Percentiles rank a stretch among this genome's conserved stretches.
phyloP scores from a whole-genome alignment of 2,329 filamentous ascomycete species.

The Orbilia quercus region DNA sequence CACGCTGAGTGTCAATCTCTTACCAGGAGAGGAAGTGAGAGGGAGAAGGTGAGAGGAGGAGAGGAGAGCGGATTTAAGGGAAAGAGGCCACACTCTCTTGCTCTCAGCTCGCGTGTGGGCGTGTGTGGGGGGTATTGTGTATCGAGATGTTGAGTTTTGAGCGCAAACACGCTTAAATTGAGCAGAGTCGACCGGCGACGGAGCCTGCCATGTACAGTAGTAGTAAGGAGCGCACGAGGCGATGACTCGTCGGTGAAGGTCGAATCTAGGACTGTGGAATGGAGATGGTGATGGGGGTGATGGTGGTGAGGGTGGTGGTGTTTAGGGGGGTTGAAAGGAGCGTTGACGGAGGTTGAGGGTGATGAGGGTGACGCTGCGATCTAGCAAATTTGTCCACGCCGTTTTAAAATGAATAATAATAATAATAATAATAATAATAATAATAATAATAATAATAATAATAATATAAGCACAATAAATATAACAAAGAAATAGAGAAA shows the following conservation, averaged over 20 bases:
- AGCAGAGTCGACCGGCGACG: slow-evolving; percentile 26
- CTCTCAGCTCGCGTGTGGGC: background rate
- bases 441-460: no score
- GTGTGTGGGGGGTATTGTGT: no score
- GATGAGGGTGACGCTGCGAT: background rate
- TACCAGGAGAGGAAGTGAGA: slow-evolving; percentile 12
- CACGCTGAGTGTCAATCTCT: slow-evolving; percentile 20
- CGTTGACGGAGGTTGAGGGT: slow-evolving; percentile 11
- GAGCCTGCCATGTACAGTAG: slow-evolving; percentile 8
- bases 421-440: no score
- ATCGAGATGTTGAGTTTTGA: slow-evolving; percentile 13
- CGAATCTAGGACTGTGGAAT: background rate
- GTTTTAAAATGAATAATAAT: background rate
- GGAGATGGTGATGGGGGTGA: background rate
- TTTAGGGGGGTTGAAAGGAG: slow-evolving; percentile 4
- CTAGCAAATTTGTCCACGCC: background rate
- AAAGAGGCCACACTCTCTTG: slow-evolving; percentile 6
- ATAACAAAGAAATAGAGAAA: background rate
- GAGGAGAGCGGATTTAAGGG: slow-evolving; percentile 13
- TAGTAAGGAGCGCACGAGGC: background rate
- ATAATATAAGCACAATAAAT: slow-evolving; percentile 10
- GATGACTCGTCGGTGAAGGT: background rate
- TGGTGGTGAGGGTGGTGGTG: background rate
- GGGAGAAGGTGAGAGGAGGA: background rate
- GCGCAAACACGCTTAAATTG: slow-evolving; percentile 41